phyloP scores from a whole-genome alignment of 2,329 filamentous ascomycete genomes.

The Helminthosporium solani region DNA sequence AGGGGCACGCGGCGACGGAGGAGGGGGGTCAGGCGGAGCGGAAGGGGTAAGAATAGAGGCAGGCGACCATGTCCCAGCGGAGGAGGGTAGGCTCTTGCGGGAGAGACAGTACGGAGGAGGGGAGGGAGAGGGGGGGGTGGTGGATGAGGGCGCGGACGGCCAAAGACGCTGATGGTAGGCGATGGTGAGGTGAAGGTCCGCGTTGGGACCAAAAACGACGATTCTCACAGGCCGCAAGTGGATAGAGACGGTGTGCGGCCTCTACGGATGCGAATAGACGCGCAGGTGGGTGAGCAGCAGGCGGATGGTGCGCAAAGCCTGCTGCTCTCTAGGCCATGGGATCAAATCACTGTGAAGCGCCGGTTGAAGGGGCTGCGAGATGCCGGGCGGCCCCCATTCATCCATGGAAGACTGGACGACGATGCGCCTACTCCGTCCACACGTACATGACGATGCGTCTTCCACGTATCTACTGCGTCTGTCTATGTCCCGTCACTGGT shows the following conservation, averaged over 20 bases:
- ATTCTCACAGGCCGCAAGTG: not conserved
- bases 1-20: conserved; percentile 10
- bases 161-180: not conserved
- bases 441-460: too few relatives aligned
- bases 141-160: not conserved
- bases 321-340: too few relatives aligned
- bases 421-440: too few relatives aligned
- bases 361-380: too few relatives aligned
- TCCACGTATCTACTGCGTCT: too few relatives aligned
- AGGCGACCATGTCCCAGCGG: conserved; percentile 10
- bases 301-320: too few relatives aligned
- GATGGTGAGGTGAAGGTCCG: not conserved
- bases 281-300: too few relatives aligned
- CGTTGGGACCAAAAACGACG: not conserved
- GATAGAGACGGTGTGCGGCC: not conserved
- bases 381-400: too few relatives aligned
- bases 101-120: not conserved
- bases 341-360: too few relatives aligned
- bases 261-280: not conserved
- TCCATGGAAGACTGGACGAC: too few relatives aligned
- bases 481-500: too few relatives aligned
- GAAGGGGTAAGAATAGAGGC: conserved; percentile 12
- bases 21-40: conserved; percentile 5
- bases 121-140: not conserved
- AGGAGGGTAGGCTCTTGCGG: conserved; percentile 1